Conservation (phyloP, 2,329 filamentous ascomycete species). For the Aspergillus sp. region DNA sequence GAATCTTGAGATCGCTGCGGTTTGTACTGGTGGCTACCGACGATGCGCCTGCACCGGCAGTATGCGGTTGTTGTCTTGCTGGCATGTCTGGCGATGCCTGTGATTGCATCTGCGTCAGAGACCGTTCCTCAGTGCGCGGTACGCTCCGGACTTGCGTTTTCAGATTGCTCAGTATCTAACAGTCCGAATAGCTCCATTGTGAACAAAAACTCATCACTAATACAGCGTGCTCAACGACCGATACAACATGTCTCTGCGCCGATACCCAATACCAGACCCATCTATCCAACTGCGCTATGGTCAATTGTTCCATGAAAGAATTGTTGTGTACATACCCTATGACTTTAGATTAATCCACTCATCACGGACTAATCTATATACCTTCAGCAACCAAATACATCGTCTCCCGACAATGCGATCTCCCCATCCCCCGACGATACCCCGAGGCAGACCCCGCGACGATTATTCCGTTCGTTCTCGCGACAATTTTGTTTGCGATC, state of each 20-base stretch:
- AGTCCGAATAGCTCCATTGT: background rate
- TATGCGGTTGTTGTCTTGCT: too few relatives aligned
- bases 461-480: constrained; percentile 3
- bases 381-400: background rate
- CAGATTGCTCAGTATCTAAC: background rate
- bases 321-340: background rate
- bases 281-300: background rate
- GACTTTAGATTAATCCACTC: background rate
- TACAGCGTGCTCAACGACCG: background rate
- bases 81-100: too few relatives aligned
- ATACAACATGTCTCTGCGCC: background rate
- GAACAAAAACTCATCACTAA: background rate
- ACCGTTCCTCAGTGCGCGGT: background rate
- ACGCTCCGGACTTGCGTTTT: background rate
- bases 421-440: background rate
- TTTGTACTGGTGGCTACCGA: too few relatives aligned
- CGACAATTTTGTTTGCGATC: constrained; percentile 1
- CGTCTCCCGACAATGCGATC: constrained; percentile 1
- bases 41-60: too few relatives aligned
- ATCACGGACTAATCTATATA: background rate
- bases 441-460: constrained; percentile 1
- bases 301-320: background rate
- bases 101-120: too few relatives aligned
- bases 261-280: background rate
- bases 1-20: too few relatives aligned